A percentile compares a stretch with the other conserved stretches of the same genome.
These are phyloP conservation scores for Nepenthes mirabilis DNA, from an alignment of 148 eudicot genomes.

Conservation along the genomic window DNA sequence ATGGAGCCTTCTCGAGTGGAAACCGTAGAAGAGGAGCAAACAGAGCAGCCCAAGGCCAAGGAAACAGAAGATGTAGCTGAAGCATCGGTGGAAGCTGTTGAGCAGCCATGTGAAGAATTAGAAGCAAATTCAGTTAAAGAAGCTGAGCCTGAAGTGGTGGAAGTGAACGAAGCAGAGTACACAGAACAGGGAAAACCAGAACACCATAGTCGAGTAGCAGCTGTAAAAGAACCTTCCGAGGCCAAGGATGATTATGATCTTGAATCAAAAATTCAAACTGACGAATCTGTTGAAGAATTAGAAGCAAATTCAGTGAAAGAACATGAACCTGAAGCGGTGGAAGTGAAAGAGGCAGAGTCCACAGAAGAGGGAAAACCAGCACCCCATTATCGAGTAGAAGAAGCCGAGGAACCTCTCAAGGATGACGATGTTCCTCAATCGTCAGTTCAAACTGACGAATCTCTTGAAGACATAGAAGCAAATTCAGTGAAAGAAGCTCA, in stretches of 20 bases:
- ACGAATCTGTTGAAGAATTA: background rate
- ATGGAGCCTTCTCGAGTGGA: constrained; percentile 9
- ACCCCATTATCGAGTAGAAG: constrained; percentile 4
- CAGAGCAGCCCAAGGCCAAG: constrained; percentile 2
- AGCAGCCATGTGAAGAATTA: constrained; percentile 2
- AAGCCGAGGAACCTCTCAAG: background rate
- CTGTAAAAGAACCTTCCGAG: background rate
- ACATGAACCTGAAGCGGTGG: constrained; percentile 3
- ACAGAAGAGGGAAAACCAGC: constrained; percentile 5
- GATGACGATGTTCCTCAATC: background rate
- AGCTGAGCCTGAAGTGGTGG: background rate
- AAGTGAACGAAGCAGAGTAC: background rate
- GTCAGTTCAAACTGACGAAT: constrained; percentile 7
- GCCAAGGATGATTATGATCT: background rate
- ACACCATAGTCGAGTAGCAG: constrained; percentile 1
- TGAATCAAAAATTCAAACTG: constrained; percentile 6
- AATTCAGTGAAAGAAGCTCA: constrained; percentile 14
- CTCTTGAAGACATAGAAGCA: constrained; percentile 7
- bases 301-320: background rate
- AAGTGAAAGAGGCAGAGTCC: background rate
- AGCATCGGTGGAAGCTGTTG: constrained; percentile 6
- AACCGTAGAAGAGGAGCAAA: constrained; percentile 11
- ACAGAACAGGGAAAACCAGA: constrained; percentile 4
- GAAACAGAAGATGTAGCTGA: background rate
- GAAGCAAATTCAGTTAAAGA: background rate